phyloP scores from a whole-genome alignment of 2,329 filamentous ascomycete species.

The Phyllosticta citribraziliensis region DNA sequence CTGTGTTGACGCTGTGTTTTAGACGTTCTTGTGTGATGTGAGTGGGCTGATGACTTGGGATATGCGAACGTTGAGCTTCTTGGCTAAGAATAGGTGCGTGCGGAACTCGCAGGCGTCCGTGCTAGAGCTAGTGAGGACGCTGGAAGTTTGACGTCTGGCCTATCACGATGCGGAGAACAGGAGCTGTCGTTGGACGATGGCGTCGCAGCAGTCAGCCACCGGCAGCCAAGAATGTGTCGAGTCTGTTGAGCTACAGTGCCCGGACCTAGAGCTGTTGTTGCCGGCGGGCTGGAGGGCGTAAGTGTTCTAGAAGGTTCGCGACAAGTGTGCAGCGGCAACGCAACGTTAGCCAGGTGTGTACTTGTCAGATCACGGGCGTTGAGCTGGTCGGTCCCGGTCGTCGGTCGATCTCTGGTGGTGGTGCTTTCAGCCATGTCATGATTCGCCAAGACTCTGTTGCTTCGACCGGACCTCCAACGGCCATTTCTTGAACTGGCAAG shows the following conservation, averaged over 20 bases:
- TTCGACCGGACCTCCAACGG: constrained; percentile 5
- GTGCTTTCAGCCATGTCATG: constrained; percentile 9
- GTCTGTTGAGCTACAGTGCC: neutral
- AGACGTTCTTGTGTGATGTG: too few species aligned
- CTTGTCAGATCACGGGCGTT: too few species aligned
- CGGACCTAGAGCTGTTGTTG: too few species aligned
- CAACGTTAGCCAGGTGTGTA: too few species aligned
- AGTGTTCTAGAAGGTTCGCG: neutral
- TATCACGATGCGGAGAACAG: neutral
- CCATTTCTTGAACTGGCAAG: constrained; percentile 9
- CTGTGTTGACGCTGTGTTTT: neutral
- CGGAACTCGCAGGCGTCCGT: neutral
- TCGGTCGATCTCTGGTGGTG: neutral
- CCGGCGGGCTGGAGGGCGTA: neutral
- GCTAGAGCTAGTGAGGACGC: neutral
- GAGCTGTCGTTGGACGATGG: neutral
- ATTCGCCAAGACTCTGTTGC: constrained; percentile 7
- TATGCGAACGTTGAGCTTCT: neutral
- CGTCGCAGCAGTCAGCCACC: neutral
- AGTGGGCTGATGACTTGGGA: neutral
- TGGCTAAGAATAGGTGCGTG: neutral
- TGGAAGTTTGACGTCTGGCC: neutral
- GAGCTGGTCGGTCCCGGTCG: too few species aligned
- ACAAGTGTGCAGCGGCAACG: neutral
- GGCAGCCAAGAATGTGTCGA: neutral